Evolutionary conservation across 192 early-diverging fungal species (phyloP).

Genomic region (Coemansia sp.): DNA sequence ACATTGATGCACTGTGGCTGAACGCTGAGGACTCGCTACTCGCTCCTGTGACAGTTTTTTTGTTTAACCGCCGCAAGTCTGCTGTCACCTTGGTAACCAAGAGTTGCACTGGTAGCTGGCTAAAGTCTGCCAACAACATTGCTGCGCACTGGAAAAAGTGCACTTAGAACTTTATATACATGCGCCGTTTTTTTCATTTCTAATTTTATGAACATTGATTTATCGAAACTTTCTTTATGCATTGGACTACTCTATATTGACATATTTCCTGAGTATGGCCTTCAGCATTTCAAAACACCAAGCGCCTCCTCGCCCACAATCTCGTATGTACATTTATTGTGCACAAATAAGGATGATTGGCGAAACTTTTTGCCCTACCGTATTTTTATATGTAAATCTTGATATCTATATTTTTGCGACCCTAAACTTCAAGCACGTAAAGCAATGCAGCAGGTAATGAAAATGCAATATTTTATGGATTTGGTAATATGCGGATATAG

Average conservation of each 20-base stretch:
- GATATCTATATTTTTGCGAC: too few species aligned
- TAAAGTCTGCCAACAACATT: slow-evolving; percentile 36
- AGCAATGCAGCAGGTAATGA: background rate
- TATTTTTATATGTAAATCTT: background rate
- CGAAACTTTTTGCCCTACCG: background rate
- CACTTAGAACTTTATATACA: background rate
- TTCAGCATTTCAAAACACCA: background rate
- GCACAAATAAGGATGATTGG: background rate
- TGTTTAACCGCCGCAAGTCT: slow-evolving; percentile 24
- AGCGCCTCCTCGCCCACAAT: background rate
- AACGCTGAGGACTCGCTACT: slow-evolving; percentile 6
- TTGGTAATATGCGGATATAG: background rate
- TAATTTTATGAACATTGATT: background rate
- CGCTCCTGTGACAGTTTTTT: slow-evolving; percentile 4
- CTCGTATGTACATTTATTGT: background rate
- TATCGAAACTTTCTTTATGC: background rate
- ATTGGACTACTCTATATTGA: too few species aligned
- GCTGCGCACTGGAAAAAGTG: slow-evolving; percentile 42
- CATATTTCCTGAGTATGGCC: too few species aligned
- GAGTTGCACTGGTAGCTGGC: slow-evolving; percentile 39
- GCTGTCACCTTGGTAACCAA: slow-evolving; percentile 20
- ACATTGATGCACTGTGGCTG: slow-evolving; percentile 33
- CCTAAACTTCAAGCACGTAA: background rate
- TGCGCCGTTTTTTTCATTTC: background rate
- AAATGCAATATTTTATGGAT: background rate